These are phyloP conservation scores for Saturnispora dispora DNA, from an alignment of 805 yeast species.

Conservation along the genomic window DNA sequence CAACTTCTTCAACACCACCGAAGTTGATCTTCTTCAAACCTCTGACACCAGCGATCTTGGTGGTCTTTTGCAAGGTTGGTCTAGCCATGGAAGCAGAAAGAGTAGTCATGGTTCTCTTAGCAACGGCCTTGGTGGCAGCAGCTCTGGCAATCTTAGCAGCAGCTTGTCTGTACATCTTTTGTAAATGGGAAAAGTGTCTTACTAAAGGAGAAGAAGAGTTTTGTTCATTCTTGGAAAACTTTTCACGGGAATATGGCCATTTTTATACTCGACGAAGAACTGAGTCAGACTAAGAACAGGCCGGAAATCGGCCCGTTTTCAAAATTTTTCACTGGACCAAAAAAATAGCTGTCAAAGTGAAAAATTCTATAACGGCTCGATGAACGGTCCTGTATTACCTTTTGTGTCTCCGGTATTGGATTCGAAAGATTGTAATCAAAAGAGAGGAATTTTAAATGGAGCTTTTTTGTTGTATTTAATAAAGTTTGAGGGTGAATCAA, in stretches of 20 bases:
- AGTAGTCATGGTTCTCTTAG: constrained; percentile 18
- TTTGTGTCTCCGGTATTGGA: neutral
- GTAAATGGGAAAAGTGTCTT: neutral
- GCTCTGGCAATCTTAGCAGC: constrained; percentile 42
- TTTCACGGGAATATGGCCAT: neutral
- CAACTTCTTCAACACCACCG: constrained; percentile 90
- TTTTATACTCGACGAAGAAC: neutral
- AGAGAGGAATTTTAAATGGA: too few relatives aligned
- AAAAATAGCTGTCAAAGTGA: neutral
- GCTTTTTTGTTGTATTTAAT: too few relatives aligned
- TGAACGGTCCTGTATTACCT: neutral
- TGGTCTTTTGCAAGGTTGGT: constrained; percentile 36
- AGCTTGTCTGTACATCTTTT: constrained; percentile 32
- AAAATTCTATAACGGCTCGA: neutral
- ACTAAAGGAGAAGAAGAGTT: neutral
- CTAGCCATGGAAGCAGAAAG: constrained; percentile 26
- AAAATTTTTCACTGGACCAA: neutral
- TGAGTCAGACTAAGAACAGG: neutral
- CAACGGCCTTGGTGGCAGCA: constrained; percentile 51
- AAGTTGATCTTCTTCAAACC: constrained; percentile 96
- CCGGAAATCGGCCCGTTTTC: neutral
- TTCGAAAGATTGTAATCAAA: neutral
- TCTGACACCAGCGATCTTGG: constrained; percentile 52
- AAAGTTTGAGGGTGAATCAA: too few relatives aligned
- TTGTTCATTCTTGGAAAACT: neutral